A percentile compares a stretch with the other conserved stretches of the same genome.
Conservation (phyloP, 192 early-diverging fungal species). For the Backusella morwellensis region DNA sequence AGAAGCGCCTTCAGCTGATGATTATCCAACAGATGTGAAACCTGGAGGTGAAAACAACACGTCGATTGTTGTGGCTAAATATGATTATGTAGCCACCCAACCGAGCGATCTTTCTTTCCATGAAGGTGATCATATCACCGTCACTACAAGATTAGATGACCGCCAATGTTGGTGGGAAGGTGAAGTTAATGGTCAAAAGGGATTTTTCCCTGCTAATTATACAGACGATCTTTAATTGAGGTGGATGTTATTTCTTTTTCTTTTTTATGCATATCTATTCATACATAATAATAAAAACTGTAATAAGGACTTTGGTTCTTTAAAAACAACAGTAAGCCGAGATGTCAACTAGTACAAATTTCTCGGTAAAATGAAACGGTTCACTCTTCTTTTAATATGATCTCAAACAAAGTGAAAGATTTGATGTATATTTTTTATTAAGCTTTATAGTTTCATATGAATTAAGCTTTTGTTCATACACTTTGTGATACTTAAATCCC, state of each 20-base stretch:
- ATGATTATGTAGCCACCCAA: constrained; percentile 34
- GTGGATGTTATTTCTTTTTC: neutral
- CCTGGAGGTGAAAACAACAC: neutral
- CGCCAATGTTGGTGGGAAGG: constrained; percentile 42
- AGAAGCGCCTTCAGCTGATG: neutral
- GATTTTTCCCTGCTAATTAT: constrained; percentile 25
- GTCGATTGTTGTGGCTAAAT: constrained; percentile 28
- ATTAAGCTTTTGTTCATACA: no score
- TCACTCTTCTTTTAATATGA: no score
- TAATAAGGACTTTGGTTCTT: no score
- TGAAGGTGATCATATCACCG: constrained; percentile 37
- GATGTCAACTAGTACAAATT: no score
- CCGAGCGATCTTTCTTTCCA: constrained; percentile 35
- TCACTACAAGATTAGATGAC: constrained; percentile 25
- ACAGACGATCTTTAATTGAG: neutral
- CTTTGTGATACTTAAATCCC: no score
- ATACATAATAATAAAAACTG: neutral
- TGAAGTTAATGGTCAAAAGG: constrained; percentile 11
- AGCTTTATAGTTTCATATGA: no score
- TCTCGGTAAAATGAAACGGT: no score
- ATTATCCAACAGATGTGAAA: neutral
- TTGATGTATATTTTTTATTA: no score
- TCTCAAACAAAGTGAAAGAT: no score
- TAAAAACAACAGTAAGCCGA: no score
- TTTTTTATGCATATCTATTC: neutral